Evolutionary conservation across 495 filamentous ascomycete genomes (phyloP), one percentile per base, ranked within the genome.

Genomic region (Penicillium ochrochloron): DNA sequence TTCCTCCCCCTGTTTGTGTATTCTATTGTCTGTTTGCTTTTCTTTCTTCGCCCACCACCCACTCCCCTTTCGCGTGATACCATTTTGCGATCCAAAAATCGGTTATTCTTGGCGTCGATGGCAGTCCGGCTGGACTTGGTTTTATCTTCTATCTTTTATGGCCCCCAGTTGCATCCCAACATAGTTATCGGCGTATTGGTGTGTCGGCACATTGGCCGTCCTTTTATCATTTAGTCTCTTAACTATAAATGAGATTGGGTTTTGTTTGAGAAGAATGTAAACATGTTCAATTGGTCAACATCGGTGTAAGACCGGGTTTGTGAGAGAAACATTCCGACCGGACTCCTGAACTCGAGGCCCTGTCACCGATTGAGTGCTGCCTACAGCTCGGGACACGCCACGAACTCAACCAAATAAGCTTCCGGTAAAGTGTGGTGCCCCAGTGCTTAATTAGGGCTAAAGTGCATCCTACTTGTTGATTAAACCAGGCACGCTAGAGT

Each of bases 21-120:
- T 17, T 34, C 35, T 35, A 35, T 56, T 31, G 53, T 8, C 17
- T 56, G 33, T 35, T 56, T 31, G 14, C 10, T 46, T 39, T 21
- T 52, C 27, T 52, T 31, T 4, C 7, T 52, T 52, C 21, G 15
- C 3, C 4, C 8, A 29, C 25, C 33, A 48, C 34, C 31, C 51
- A 27, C 31, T 17, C 41, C 44, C 44, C 21, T 27, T 37, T 51
- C 54, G 62, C 64, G 57, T 62, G 68, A 70, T 70, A 70, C 68
- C 65, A 65, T 54, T 64, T 57, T 57, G 48, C 14, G 19, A 46
- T 57, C 39, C 65, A 53, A 61, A 67, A 68, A 59, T 34, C 9
- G 9, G 48, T 51, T 66, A 34, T 66, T 37, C 35, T 54, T 33
- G 65, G 66, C 61, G 63, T 71, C 51, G 42, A 66, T 61, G 53